Conservation (phyloP, 2,329 filamentous ascomycete species). For the Stemphylium lycopersici region DNA sequence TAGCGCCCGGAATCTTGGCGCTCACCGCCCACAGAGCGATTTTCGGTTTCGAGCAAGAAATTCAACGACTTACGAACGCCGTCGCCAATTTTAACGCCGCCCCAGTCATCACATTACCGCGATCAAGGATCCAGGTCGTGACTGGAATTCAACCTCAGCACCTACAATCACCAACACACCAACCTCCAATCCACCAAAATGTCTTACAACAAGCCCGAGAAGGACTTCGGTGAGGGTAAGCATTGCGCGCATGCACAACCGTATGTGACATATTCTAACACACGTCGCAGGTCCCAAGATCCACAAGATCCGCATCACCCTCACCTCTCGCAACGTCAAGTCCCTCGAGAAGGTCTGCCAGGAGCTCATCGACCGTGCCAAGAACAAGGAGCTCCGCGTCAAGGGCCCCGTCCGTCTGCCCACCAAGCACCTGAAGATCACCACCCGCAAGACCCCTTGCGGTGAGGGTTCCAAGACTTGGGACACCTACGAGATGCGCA, state of each 20-base stretch:
- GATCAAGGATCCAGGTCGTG: conserved; percentile 56
- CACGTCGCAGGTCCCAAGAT: conserved; percentile 7
- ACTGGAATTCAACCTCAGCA: conserved; percentile 45
- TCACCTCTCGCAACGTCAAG: conserved; percentile 93
- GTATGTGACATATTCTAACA: background rate
- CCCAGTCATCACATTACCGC: conserved; percentile 62
- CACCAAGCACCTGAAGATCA: conserved; percentile 96
- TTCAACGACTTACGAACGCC: conserved; percentile 34
- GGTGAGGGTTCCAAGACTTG: conserved; percentile 99
- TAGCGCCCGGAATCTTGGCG: conserved; percentile 42
- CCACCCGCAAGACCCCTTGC: conserved; percentile 98
- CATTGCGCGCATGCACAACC: background rate
- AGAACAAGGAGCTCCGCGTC: conserved; percentile 96
- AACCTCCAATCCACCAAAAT: conserved; percentile 31
- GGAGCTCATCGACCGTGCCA: conserved; percentile 98
- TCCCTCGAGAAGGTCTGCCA: conserved; percentile 87
- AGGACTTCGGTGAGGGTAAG: conserved; percentile 80
- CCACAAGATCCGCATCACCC: conserved; percentile 84
- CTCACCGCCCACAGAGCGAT: conserved; percentile 20
- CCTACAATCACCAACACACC: conserved; percentile 28
- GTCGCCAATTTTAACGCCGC: conserved; percentile 36
- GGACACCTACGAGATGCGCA: conserved; percentile 99
- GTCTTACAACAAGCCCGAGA: conserved; percentile 78
- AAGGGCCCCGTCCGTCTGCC: conserved; percentile 98
- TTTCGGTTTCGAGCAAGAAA: conserved; percentile 13